Evolutionary conservation across 2,329 filamentous ascomycete species (phyloP).

Genomic region (Chaetomiaceae sp.): DNA sequence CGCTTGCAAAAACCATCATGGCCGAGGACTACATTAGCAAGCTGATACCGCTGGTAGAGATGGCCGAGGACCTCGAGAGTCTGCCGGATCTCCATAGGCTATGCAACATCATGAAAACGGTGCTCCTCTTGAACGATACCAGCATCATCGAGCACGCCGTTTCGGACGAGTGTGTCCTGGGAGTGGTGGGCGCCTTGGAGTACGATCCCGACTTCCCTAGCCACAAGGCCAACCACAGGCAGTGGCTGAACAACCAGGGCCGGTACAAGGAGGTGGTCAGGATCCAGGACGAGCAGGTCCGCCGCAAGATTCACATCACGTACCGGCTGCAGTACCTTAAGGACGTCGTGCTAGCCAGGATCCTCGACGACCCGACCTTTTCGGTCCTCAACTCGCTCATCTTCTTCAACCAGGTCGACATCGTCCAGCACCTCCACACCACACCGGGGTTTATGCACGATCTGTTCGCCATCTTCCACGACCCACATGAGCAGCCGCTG

Average conservation of each 20-base stretch:
- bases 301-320: constrained; percentile 90
- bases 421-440: constrained; percentile 87
- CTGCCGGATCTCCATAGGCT: constrained; percentile 80
- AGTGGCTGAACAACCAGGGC: constrained; percentile 83
- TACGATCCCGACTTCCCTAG: constrained; percentile 97
- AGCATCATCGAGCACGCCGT: constrained; percentile 92
- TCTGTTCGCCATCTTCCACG: constrained; percentile 78
- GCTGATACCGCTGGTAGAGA: constrained; percentile 77
- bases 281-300: constrained; percentile 77
- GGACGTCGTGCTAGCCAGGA: constrained; percentile 94
- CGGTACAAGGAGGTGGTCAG: constrained; percentile 95
- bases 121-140: constrained; percentile 92
- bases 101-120: constrained; percentile 96
- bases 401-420: constrained; percentile 98
- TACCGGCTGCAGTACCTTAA: constrained; percentile 96
- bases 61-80: constrained; percentile 89
- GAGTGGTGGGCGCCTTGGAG: constrained; percentile 91
- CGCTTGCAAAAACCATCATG: constrained; percentile 81
- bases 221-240: constrained; percentile 94
- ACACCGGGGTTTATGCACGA: constrained; percentile 76
- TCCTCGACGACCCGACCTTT: constrained; percentile 95
- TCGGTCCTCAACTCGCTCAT: constrained; percentile 96
- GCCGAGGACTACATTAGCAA: constrained; percentile 82
- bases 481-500: constrained; percentile 58
- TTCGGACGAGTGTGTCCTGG: constrained; percentile 80